These are phyloP conservation scores for Hibiscus tridactylites DNA, from an alignment of 345 rosid genomes.

Conservation along the genomic window DNA sequence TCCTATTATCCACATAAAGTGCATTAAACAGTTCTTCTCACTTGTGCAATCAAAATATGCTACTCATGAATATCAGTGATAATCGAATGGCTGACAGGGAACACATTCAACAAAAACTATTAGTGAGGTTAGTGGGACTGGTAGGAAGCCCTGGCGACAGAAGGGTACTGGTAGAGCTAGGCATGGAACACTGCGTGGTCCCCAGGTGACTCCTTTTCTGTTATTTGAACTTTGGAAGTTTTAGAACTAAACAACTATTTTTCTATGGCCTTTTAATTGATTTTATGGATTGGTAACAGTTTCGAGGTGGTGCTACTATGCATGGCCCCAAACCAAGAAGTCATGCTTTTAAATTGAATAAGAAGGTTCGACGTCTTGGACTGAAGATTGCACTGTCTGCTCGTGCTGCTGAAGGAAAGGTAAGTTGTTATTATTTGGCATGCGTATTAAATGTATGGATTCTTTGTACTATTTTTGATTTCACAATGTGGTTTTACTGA, in stretches of 20 bases:
- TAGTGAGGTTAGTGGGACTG: slow-evolving; percentile 97
- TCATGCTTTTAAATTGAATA: slow-evolving; percentile 85
- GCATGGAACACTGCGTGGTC: slow-evolving; percentile 88
- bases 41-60: neutral
- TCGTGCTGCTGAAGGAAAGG: slow-evolving; percentile 98
- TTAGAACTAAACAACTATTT: neutral
- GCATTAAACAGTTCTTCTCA: neutral
- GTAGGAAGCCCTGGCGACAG: slow-evolving; percentile 84
- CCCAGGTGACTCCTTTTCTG: slow-evolving; percentile 55
- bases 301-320: slow-evolving; percentile 85
- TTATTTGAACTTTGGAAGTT: neutral
- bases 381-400: slow-evolving; percentile 87
- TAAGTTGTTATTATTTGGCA: slow-evolving; percentile 20
- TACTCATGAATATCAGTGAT: neutral
- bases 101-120: slow-evolving; percentile 95
- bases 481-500: neutral
- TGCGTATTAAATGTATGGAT: neutral
- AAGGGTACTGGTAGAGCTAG: slow-evolving; percentile 93
- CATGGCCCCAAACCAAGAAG: slow-evolving; percentile 95
- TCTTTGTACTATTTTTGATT: neutral
- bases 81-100: slow-evolving; percentile 45
- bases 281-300: slow-evolving; percentile 41
- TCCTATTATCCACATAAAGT: neutral
- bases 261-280: slow-evolving; percentile 11
- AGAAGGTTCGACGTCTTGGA: slow-evolving; percentile 86